Evolutionary conservation across 192 early-diverging fungal species (phyloP), one percentile per base, ranked within the genome.

Genomic region (Funneliformis mosseae): DNA sequence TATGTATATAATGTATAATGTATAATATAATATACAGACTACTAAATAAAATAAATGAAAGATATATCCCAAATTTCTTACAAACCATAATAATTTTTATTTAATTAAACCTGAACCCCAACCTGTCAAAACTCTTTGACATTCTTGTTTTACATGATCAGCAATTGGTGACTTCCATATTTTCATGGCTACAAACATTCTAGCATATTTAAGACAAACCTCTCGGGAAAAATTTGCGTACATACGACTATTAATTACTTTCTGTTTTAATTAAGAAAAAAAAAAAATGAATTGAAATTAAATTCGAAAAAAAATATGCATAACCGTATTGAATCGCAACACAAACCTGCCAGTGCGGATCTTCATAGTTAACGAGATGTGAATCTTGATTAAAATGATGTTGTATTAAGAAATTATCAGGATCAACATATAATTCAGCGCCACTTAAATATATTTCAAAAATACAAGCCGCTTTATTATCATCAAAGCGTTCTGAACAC

Each of bases 141-240:
- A 70, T 70, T 70, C 68, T 41, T 70, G 38, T 33, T 70, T 70
- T 43, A 25, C 68, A 38, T 90, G 87, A 74, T 83, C 72, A 27
- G 88, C 82, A 61, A 83, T 84, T 28, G 86, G 82, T 27, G 81
- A 84, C 16, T 86, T 82, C 89, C 89, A 90, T n/a, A 88, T 79
- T 38, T 84, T 85, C 16, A 86, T 79, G 0, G 87, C 81, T 75
- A 85, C 84, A 42, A 90, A 85, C 33, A 85, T 87, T 55, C 89
- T 83, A 41, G 88, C 89, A 84, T 88, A 85, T 80, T 87, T 85
- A n/a, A 90, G 80, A 72, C 89, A 90, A 16, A 84, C 77, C 48
- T 90, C 89, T 67, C 88, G 85, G 62, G 87, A 84, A 76, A 88
- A 90, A 73, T 89, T 90, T 60, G 85, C 83, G 80, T 90, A 90